Evolutionary conservation across 1,284 basidiomycete species (phyloP), one percentile per base, ranked within the genome.

Genomic region (Sporisorium iseilematis-ciliati): DNA sequence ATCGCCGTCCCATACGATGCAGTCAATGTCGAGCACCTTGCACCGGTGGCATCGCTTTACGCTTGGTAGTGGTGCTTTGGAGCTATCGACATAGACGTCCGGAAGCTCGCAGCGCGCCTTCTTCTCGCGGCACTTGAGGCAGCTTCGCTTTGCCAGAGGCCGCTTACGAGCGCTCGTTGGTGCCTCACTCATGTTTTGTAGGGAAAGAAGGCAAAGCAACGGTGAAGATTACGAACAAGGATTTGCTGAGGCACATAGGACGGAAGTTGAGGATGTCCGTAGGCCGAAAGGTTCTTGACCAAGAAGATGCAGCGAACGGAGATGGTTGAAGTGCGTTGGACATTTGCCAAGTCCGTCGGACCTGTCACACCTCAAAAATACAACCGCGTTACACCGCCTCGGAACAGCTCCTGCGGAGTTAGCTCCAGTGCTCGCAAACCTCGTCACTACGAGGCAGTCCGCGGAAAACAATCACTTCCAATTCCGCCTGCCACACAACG

Each of bases 1-100:
- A 31, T 78, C 73, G 38, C 69, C 76, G 46, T 78, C 76, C 61
- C 63, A 78, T 25, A 79, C 72, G 54, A 77, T 40, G 41, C 78
- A 79, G 20, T 69, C 68, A 5, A 71, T 38, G n/a, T 48, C 57
- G 25, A 75, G 58, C 26, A 63, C 59, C 23, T 38, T 57, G 60
- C 78, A 79, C 7, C 75, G 65, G 16, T 74, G 67, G 25, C 78
- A 79, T n/a, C 50, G 52, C 40, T 75, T 62, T 2, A 58, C 40
- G 31, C 26, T 25, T 2, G 61, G 62, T 1, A 79, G 38, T 2
- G 75, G 71, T 10, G 7, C n/a, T 25, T 54, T 64, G 25, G 65
- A 60, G 50, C 72, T 77, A 52, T 69, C 63, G 7, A 79, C 68
- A 42, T 55, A 63, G 40, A 75, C 14, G 53, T 77, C 71, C 29